Evolutionary conservation across 2,329 filamentous ascomycete genomes (phyloP).

Genomic region (Aspergillus pseudonomiae): DNA sequence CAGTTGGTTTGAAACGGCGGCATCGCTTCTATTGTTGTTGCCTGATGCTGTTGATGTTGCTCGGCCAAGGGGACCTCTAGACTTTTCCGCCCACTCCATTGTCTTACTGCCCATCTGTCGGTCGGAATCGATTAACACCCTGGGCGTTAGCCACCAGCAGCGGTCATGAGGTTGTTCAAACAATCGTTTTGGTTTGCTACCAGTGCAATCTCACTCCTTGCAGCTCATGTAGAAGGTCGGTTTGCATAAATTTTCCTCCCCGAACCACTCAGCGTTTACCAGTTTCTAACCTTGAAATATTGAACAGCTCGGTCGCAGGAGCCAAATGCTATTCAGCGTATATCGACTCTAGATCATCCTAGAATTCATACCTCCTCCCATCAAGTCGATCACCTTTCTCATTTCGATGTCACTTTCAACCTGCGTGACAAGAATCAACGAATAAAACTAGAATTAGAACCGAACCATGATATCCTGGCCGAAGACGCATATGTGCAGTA

Average conservation of each 20-base stretch:
- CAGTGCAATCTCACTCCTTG: slow-evolving; percentile 29
- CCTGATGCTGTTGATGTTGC: slow-evolving; percentile 18
- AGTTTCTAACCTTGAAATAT: slow-evolving; percentile 3
- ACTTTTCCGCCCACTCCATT: not conserved
- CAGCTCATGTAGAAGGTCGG: slow-evolving; percentile 19
- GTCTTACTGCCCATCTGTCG: slow-evolving; percentile 11
- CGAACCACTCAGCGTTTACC: not conserved
- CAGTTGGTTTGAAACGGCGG: not conserved
- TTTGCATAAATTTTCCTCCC: not conserved
- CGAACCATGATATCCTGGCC: slow-evolving; percentile 86
- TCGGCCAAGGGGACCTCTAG: not conserved
- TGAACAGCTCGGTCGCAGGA: slow-evolving; percentile 67
- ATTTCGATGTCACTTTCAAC: slow-evolving; percentile 83
- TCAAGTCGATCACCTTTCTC: slow-evolving; percentile 75
- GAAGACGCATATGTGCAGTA: slow-evolving; percentile 75
- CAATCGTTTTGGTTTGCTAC: slow-evolving; percentile 30
- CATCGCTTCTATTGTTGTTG: slow-evolving; percentile 20
- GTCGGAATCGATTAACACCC: slow-evolving; percentile 6
- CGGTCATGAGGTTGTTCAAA: slow-evolving; percentile 31
- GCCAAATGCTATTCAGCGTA: slow-evolving; percentile 74
- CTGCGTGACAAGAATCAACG: slow-evolving; percentile 68
- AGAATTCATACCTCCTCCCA: slow-evolving; percentile 77
- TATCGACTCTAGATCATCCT: slow-evolving; percentile 73
- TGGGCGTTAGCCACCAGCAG: slow-evolving; percentile 12
- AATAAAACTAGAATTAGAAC: slow-evolving; percentile 79